Percentiles rank a stretch among this genome's conserved stretches.
Conservation (phyloP, 2,329 filamentous ascomycete species). For the Pseudonectria foliicola region DNA sequence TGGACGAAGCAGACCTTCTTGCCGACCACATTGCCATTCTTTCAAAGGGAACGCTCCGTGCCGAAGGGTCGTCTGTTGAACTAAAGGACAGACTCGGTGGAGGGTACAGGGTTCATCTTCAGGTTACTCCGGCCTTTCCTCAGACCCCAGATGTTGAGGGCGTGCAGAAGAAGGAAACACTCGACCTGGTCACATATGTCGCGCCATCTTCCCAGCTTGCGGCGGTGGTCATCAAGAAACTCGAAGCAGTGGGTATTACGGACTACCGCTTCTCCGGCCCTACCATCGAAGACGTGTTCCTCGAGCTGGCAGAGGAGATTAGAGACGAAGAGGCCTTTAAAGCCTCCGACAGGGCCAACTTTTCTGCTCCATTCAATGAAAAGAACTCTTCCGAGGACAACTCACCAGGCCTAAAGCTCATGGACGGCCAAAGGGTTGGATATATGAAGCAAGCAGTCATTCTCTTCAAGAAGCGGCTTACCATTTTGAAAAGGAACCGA, state of each 20-base stretch:
- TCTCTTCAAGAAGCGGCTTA: constrained; percentile 70
- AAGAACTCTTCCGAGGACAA: constrained; percentile 18
- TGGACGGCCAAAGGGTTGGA: constrained; percentile 62
- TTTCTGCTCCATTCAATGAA: constrained; percentile 14
- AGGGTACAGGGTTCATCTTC: constrained; percentile 75
- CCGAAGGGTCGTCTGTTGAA: constrained; percentile 76
- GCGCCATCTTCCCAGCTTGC: constrained; percentile 64
- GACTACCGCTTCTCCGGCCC: constrained; percentile 85
- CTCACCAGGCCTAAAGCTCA: constrained; percentile 43
- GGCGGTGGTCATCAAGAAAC: constrained; percentile 59
- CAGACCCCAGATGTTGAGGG: constrained; percentile 45
- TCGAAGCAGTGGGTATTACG: constrained; percentile 60
- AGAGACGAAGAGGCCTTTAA: constrained; percentile 40
- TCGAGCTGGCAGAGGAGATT: constrained; percentile 77
- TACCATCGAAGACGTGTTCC: constrained; percentile 87
- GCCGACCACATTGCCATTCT: constrained; percentile 85
- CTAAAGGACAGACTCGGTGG: constrained; percentile 77
- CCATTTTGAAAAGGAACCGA: constrained; percentile 70
- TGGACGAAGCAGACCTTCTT: constrained; percentile 86
- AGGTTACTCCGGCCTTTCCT: constrained; percentile 46
- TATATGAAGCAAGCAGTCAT: constrained; percentile 65
- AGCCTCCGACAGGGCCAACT: constrained; percentile 11
- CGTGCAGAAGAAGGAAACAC: constrained; percentile 49
- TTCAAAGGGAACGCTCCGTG: constrained; percentile 75
- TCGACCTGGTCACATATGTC: constrained; percentile 68